Conservation (phyloP, 2,329 filamentous ascomycete species). For the Drechslera avenae region DNA sequence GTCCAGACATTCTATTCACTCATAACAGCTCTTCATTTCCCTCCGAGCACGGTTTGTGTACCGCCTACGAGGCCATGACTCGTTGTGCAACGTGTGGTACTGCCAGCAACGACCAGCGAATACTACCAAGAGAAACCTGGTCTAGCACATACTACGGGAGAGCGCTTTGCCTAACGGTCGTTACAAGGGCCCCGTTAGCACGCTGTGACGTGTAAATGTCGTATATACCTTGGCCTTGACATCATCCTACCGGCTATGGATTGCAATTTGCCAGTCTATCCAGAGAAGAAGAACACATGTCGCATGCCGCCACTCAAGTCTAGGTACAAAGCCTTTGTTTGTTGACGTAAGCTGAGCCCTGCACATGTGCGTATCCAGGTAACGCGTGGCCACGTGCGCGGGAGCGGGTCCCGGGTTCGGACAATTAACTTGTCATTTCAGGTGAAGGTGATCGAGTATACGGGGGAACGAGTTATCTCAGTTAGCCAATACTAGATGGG, state of each 20-base stretch:
- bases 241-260: too few species aligned
- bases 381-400: constrained; percentile 16
- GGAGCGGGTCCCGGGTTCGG: neutral
- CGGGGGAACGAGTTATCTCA: too few species aligned
- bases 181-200: too few species aligned
- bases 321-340: neutral
- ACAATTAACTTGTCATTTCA: too few species aligned
- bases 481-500: too few species aligned
- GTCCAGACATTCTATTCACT: neutral
- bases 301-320: too few species aligned
- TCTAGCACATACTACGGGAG: neutral
- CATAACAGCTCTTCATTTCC: neutral
- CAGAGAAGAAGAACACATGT: too few species aligned
- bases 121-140: neutral
- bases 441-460: too few species aligned
- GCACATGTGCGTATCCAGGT: neutral
- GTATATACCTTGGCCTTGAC: too few species aligned
- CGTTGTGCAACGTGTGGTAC: neutral
- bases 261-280: too few species aligned
- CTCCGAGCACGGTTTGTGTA: neutral
- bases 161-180: too few species aligned
- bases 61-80: neutral
- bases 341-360: constrained; percentile 3
- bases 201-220: too few species aligned
- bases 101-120: neutral